Base-by-base conservation (phyloP, 768 basidiomycete species). In the Lanmaoa pseudosensibilis region DNA sequence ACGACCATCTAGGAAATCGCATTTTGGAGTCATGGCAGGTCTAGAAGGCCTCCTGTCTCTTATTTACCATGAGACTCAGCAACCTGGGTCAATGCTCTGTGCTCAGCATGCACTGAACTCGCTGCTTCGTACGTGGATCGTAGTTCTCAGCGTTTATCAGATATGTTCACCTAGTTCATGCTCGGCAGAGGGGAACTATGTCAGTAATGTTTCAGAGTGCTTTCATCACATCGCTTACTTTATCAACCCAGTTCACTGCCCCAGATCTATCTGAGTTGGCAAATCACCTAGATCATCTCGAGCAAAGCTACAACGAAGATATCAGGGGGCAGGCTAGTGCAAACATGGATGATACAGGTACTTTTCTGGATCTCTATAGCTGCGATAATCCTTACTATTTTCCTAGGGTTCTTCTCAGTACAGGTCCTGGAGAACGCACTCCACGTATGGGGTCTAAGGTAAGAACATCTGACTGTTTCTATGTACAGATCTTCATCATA, bases 271-370 rank as follows among this genome's bases (percentile, higher is more conserved):
- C 90, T 6, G 78, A 79, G 56, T 85, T 93, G 63, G 92, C 89
- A 12, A 76, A 72, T n/a, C 76, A 77, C 55, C 71, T 94, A 10
- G 92, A 93, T 69, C 64, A 70, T 6, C 76, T 90, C 11, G 92
- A 93, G 66, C 75, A 75, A 54, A 76, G 77, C 53, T 87, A 85
- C 60, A 78, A 84, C 54, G 76, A 79, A 47, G 75, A 70, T 45
- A 78, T 77, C 68, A 63, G 70, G 34, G 75, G 73, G 30, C 64
- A 65, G 50, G 69, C 74, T 40, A 87, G 88, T 73, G 77, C 80
- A 57, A 97, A 97, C 67, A 92, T 94, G 89, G 94, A 97, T 63
- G 94, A 95, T 69, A 92, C 92, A 27, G 94, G 92, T 85, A 58
- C 34, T 65, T 53, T 10, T 47, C 10, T 12, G 0, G 7, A 37